Percentiles rank a stretch among this genome's conserved stretches.
phyloP scores from a whole-genome alignment of 371 early-diverging fungal species.

The Syncephalastrum sp. region DNA sequence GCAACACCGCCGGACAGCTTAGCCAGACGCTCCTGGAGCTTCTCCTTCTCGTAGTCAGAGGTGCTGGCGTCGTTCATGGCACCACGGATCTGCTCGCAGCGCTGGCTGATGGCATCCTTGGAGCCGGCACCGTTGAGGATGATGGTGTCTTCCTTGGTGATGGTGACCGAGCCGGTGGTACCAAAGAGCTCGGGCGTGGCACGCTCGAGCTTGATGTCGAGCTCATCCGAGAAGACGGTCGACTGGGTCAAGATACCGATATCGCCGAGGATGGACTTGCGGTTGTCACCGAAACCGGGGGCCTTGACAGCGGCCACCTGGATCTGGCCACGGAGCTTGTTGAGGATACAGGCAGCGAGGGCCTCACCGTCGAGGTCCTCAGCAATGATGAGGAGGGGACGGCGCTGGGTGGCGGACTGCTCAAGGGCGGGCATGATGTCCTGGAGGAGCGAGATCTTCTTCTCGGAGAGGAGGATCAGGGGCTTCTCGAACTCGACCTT shows the following conservation, averaged over 20 bases:
- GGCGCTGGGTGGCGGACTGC: slow-evolving; percentile 89
- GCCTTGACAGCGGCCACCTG: slow-evolving; percentile 97
- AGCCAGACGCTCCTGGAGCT: slow-evolving; percentile 97
- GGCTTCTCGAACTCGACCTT: slow-evolving; percentile 99
- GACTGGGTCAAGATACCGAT: slow-evolving; percentile 93
- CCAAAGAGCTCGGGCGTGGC: slow-evolving; percentile 91
- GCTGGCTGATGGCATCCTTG: slow-evolving; percentile 84
- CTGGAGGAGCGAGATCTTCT: slow-evolving; percentile 94
- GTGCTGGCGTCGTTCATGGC: slow-evolving; percentile 78
- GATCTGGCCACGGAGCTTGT: slow-evolving; percentile 98
- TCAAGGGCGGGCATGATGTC: slow-evolving; percentile 96
- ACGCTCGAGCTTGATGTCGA: slow-evolving; percentile 94
- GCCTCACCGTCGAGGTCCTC: slow-evolving; percentile 99
- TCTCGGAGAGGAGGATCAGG: slow-evolving; percentile 91
- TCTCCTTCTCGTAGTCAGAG: slow-evolving; percentile 97
- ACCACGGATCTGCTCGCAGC: slow-evolving; percentile 95
- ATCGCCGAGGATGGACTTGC: slow-evolving; percentile 96
- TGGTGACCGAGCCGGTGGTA: slow-evolving; percentile 80
- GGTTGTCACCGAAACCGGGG: slow-evolving; percentile 98
- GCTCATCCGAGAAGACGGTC: slow-evolving; percentile 94
- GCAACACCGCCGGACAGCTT: slow-evolving; percentile 98
- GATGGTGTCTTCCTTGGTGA: slow-evolving; percentile 98
- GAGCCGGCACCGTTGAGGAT: slow-evolving; percentile 93
- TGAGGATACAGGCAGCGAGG: slow-evolving; percentile 96
- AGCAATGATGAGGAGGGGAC: slow-evolving; percentile 95